Base-by-base conservation (phyloP, 2,329 filamentous ascomycete genomes). In the Ophiostoma sp. region DNA sequence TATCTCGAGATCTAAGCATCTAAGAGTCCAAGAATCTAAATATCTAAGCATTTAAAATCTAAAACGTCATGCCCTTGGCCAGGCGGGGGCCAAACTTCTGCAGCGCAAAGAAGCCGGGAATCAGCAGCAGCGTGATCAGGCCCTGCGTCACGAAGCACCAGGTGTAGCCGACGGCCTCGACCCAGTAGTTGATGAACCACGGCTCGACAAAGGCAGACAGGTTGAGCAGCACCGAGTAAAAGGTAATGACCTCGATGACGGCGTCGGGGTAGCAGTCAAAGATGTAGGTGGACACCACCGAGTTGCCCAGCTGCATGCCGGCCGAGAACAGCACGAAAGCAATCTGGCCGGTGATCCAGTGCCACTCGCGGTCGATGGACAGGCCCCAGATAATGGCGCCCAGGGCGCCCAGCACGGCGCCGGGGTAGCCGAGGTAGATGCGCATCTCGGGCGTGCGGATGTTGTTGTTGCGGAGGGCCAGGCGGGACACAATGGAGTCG, bases 251-350 rank as follows among this genome's bases (percentile, higher is more conserved):
- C 31, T 66, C 68, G 41, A 57, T 20, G 33, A 39, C 41, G 44
- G 36, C 4, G 41, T 39, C 31, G 20, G 68, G 68, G 62, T 69
- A 69, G 39, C 41, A 65, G 60, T 69, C 68, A 36, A 69, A 65
- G 36, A 69, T 54, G 41, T 69, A 69, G 6, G 81, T 79, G 64
- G 80, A 83, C 11, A 83, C 77, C 2, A 82, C 81, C 0, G 84
- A 85, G 74, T 87, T 87, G 41, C 85, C 85, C 68, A 86, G 83
- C 72, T 87, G 85, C 72, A 86, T 82, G 23, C 85, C 85, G 0
- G 83, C 81, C 80, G 77, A 77, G 84, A 82, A 85, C 1, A 87
- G 75, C 72, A 85, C 84, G 72, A 87, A 83, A 0, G 83, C 84
- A 3, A 86, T 76, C 72, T 87, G 84, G 1, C 84, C 85, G 0